A percentile compares a stretch with the other conserved stretches of the same genome.
These are phyloP conservation scores for Metarhizium anisopliae DNA, from an alignment of 2,329 filamentous ascomycete genomes.

Conservation along the genomic window DNA sequence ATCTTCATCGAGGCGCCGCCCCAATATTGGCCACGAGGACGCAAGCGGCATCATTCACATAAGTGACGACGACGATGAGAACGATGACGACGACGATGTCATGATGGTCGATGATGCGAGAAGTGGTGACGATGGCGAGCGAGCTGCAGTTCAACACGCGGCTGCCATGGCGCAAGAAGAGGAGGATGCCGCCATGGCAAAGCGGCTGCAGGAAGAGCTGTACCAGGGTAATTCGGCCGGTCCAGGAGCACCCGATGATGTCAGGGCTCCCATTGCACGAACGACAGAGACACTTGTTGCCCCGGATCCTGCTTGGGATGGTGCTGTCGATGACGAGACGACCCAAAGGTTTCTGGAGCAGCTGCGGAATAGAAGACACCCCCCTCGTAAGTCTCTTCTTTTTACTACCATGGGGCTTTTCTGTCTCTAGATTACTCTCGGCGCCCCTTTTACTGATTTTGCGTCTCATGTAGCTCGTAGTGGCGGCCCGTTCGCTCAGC, in stretches of 20 bases:
- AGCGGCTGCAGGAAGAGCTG: conserved; percentile 84
- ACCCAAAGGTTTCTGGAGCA: conserved; percentile 57
- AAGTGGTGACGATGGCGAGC: conserved; percentile 28
- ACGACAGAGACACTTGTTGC: conserved; percentile 88
- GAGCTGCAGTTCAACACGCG: conserved; percentile 30
- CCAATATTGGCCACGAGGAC: conserved; percentile 24
- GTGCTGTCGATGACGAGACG: conserved; percentile 35
- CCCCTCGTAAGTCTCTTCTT: conserved; percentile 17
- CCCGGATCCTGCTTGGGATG: conserved; percentile 43
- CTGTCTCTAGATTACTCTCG: background rate
- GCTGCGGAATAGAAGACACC: conserved; percentile 39
- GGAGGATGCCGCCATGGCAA: conserved; percentile 88
- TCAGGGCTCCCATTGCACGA: conserved; percentile 83
- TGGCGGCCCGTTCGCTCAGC: conserved; percentile 29
- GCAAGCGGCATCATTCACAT: conserved; percentile 52
- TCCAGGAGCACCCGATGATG: conserved; percentile 44
- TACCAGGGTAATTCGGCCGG: conserved; percentile 49
- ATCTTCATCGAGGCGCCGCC: conserved; percentile 20
- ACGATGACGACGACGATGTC: conserved; percentile 30
- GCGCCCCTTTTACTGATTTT: background rate
- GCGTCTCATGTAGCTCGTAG: conserved; percentile 6
- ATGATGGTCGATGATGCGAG: conserved; percentile 29
- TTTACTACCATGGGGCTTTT: conserved; percentile 3
- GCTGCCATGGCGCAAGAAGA: conserved; percentile 53
- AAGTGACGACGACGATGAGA: conserved; percentile 71